Conservation (phyloP, 495 filamentous ascomycete genomes). For the Aspergillus panamensis region DNA sequence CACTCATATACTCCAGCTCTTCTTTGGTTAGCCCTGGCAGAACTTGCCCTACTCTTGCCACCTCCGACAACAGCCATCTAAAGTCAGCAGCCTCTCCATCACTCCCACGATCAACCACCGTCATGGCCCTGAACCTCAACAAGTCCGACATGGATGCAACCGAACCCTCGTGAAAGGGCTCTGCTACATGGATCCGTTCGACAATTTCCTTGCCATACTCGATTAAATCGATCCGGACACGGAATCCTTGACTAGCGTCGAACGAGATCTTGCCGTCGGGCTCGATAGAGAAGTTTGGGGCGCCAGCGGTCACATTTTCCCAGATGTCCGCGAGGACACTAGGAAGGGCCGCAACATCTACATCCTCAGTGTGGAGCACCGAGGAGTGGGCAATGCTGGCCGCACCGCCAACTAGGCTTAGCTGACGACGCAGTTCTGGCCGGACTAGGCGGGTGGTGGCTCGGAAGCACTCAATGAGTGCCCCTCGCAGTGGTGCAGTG, state of each 20-base stretch:
- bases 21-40: slow-evolving; percentile 3
- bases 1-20: slow-evolving; percentile 9
- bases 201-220: slow-evolving; percentile 4
- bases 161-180: slow-evolving; percentile 7
- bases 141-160: slow-evolving; percentile 10
- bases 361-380: slow-evolving; percentile 5
- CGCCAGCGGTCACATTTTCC: slow-evolving; percentile 3
- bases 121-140: slow-evolving; percentile 11
- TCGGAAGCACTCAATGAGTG: slow-evolving; percentile 10
- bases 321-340: slow-evolving; percentile 6
- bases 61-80: slow-evolving; percentile 10
- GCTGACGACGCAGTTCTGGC: slow-evolving; percentile 6
- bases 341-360: slow-evolving; percentile 6
- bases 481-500: slow-evolving; percentile 7
- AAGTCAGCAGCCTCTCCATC: slow-evolving; percentile 8
- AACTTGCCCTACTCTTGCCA: slow-evolving; percentile 8
- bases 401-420: slow-evolving; percentile 1
- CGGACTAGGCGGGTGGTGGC: slow-evolving; percentile 9
- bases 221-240: slow-evolving; percentile 7
- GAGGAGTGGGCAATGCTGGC: slow-evolving; percentile 10
- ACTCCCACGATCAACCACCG: slow-evolving; percentile 11
- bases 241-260: slow-evolving; percentile 6
- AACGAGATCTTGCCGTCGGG: slow-evolving; percentile 4
- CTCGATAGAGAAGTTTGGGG: slow-evolving; percentile 8
- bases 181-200: background rate